Conservation (phyloP, 495 filamentous ascomycete genomes). For the Haplographium delicatum region DNA sequence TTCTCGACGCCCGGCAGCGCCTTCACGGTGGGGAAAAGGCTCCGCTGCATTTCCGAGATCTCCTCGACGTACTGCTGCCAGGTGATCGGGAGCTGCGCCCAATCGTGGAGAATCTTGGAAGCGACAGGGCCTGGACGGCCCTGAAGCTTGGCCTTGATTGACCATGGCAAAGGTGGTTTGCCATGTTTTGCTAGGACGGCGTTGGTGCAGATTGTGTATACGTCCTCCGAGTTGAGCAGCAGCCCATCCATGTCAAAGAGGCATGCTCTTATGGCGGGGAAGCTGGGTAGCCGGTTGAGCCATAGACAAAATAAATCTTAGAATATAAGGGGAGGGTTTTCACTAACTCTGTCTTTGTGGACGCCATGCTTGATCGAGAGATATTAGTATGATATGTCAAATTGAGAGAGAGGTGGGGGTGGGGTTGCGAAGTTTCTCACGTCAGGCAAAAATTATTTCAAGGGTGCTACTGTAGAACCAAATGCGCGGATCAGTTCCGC, state of each 20-base stretch:
- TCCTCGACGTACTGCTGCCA: constrained; percentile 57
- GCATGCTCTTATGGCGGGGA: constrained; percentile 78
- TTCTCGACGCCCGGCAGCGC: constrained; percentile 74
- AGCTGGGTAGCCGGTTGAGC: constrained; percentile 9
- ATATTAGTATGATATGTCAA: too few relatives aligned
- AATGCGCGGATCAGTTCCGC: constrained; percentile 20
- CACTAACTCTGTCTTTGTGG: constrained; percentile 10
- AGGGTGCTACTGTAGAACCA: not conserved
- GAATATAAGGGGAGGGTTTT: not conserved
- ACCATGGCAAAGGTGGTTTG: constrained; percentile 75
- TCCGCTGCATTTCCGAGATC: constrained; percentile 52
- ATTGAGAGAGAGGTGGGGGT: not conserved
- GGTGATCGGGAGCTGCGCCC: constrained; percentile 81
- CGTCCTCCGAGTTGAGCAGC: constrained; percentile 88
- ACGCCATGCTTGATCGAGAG: not conserved
- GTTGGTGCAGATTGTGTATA: constrained; percentile 82
- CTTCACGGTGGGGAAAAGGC: constrained; percentile 66
- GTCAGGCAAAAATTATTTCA: not conserved
- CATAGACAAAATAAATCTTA: not conserved
- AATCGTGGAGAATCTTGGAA: constrained; percentile 48
- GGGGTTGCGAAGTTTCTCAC: not conserved
- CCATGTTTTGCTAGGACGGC: constrained; percentile 68
- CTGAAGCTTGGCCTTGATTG: constrained; percentile 89
- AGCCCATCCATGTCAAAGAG: constrained; percentile 99
- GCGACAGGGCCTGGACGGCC: constrained; percentile 77